Evolutionary conservation across 2,329 filamentous ascomycete genomes (phyloP), one percentile per base, ranked within the genome.

Genomic region (Fonsecaea erecta): DNA sequence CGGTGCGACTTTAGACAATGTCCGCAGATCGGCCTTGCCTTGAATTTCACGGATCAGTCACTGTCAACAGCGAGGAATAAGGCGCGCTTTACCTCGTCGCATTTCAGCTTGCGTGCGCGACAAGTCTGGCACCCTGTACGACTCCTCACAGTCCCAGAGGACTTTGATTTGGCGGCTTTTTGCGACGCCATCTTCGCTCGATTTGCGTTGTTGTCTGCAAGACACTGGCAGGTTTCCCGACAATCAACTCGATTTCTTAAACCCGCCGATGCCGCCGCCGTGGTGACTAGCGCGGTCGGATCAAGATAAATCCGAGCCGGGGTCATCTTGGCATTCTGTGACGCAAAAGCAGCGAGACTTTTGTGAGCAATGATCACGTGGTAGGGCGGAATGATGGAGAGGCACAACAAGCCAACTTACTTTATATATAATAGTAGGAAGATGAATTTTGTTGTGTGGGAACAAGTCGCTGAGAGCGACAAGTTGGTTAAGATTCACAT

Each of bases 71-170:
- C 40, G n/a, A 16, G 3, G 21, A 26, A 56, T 24, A 30, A 48
- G 34, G 43, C 34, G 32, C 48, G 26, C n/a, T 55, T 60, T 52
- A 71, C 69, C 62, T 72, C 71, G 58, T 71, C 71, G 58, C 71
- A 72, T 60, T 72, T 72, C 32, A 72, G 66, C 60, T 72, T 72
- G 24, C 70, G 48, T 52, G 61, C 43, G 12, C 71, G 67, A 34
- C 71, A 72, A 32, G 71, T 72, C 54, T 65, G 62, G 62, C 71
- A 72, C n/a, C 71, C 71, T 34, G 70, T 71, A n/a, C 71, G 59
- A 32, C 64, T 71, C 62, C 67, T 66, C 46, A 67, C 52, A 43
- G 63, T 48, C 30, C 59, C 58, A 16, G 66, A 51, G 24, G 60
- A 60, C 48, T 66, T 62, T 46, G 59, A 40, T 60, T 64, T 64